These are phyloP conservation scores for Capsicum chinense DNA, from an alignment of 257 asterid species.

Conservation along the genomic window DNA sequence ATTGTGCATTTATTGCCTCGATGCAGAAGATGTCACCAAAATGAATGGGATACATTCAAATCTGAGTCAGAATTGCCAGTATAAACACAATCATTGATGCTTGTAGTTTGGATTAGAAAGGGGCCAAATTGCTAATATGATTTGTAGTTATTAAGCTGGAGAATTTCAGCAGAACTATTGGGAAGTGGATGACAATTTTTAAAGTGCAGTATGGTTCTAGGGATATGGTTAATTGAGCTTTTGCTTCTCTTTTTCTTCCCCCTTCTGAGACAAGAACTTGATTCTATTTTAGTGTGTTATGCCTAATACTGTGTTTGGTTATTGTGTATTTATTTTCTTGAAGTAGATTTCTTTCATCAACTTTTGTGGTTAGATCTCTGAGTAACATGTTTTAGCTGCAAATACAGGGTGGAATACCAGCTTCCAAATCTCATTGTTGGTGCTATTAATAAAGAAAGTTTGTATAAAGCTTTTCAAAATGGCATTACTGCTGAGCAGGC, in stretches of 20 bases:
- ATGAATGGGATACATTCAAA: neutral
- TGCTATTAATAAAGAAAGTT: slow-evolving; percentile 93
- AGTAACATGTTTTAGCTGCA: slow-evolving; percentile 35
- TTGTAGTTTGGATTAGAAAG: neutral
- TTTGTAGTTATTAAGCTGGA: neutral
- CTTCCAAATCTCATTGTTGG: slow-evolving; percentile 96
- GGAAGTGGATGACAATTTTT: slow-evolving; percentile 2
- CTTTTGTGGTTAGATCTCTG: neutral
- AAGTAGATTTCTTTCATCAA: neutral
- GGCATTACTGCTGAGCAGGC: slow-evolving; percentile 95
- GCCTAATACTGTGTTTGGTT: slow-evolving; percentile 14
- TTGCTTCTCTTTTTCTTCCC: slow-evolving; percentile 4
- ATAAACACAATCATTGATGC: slow-evolving; percentile 2
- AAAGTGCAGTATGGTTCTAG: neutral
- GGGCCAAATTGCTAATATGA: neutral
- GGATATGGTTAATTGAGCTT: neutral
- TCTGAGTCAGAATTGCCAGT: neutral
- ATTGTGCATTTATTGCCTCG: slow-evolving; percentile 14
- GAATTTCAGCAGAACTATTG: neutral
- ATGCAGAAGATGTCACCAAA: slow-evolving; percentile 10
- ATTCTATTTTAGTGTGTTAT: neutral
- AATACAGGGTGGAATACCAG: slow-evolving; percentile 90
- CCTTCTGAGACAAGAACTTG: slow-evolving; percentile 1
- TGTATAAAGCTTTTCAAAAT: slow-evolving; percentile 82
- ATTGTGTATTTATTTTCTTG: neutral